phyloP scores from a whole-genome alignment of 495 filamentous ascomycete genomes.

The Extremus antarcticus region DNA sequence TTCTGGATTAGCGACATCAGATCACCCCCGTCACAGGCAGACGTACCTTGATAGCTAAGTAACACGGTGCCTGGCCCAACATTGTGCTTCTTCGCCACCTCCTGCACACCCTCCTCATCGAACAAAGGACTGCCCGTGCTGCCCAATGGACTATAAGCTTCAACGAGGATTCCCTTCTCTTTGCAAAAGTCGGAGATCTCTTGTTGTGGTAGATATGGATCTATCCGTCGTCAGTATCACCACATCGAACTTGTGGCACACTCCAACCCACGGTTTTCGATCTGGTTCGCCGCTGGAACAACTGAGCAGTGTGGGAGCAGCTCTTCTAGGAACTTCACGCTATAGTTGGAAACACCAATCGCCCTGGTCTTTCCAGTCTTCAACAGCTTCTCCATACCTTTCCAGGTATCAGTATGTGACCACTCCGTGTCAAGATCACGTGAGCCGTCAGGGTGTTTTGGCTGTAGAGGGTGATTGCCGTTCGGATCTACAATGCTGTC shows the following conservation, averaged over 20 bases:
- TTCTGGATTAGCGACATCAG: not conserved
- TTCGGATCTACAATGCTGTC: constrained; percentile 37
- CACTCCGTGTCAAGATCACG: constrained; percentile 55
- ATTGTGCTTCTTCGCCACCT: constrained; percentile 58
- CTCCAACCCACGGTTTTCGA: constrained; percentile 1
- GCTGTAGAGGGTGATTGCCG: constrained; percentile 66
- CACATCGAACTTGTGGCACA: not conserved
- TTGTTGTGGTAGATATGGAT: constrained; percentile 73
- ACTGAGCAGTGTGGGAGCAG: constrained; percentile 55
- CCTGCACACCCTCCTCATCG: constrained; percentile 53
- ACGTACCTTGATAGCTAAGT: constrained; percentile 63
- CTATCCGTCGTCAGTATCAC: not conserved
- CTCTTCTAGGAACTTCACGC: constrained; percentile 58
- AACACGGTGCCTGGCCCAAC: constrained; percentile 53
- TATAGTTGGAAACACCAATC: constrained; percentile 81
- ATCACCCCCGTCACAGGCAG: not conserved
- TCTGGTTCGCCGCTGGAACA: constrained; percentile 73
- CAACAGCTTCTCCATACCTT: constrained; percentile 65
- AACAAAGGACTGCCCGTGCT: constrained; percentile 68
- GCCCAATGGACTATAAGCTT: constrained; percentile 43
- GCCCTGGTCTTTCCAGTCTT: constrained; percentile 57
- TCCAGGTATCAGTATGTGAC: constrained; percentile 66
- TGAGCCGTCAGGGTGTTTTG: constrained; percentile 57
- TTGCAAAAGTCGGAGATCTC: constrained; percentile 55
- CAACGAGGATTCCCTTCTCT: constrained; percentile 17